Evolutionary conservation across 768 basidiomycete genomes (phyloP).

Genomic region (Candolleomyces efflorescens): DNA sequence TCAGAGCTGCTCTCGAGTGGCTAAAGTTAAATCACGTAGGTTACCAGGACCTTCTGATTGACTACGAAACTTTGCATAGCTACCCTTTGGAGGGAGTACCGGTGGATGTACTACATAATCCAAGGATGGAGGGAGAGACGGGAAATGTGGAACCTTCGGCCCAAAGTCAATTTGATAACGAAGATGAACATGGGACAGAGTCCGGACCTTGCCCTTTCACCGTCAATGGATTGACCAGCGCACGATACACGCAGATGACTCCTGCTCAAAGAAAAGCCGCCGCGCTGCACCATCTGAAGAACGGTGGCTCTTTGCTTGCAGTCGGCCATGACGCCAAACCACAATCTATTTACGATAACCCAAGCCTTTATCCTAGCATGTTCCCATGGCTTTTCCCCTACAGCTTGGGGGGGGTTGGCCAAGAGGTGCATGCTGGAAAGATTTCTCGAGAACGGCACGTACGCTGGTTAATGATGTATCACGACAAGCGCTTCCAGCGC

Average conservation of each 20-base stretch:
- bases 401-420: slow-evolving; percentile 23
- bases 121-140: neutral
- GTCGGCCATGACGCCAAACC: slow-evolving; percentile 21
- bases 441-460: slow-evolving; percentile 16
- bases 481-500: slow-evolving; percentile 31
- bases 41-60: neutral
- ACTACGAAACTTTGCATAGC: neutral
- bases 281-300: slow-evolving; percentile 24
- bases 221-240: slow-evolving; percentile 31
- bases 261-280: slow-evolving; percentile 14
- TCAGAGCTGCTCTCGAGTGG: neutral
- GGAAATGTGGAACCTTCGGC: neutral
- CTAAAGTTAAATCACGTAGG: neutral
- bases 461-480: slow-evolving; percentile 23
- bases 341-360: slow-evolving; percentile 30
- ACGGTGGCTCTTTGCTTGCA: slow-evolving; percentile 20
- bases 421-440: neutral
- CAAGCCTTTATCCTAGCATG: slow-evolving; percentile 4
- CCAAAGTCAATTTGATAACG: slow-evolving; percentile 21
- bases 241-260: slow-evolving; percentile 14
- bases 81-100: neutral
- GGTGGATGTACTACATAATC: neutral
- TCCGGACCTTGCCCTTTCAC: slow-evolving; percentile 29
- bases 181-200: neutral
- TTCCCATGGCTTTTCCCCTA: slow-evolving; percentile 28